Conservation (phyloP, 257 asterid genomes). For the Fraxinus pennsylvanica region DNA sequence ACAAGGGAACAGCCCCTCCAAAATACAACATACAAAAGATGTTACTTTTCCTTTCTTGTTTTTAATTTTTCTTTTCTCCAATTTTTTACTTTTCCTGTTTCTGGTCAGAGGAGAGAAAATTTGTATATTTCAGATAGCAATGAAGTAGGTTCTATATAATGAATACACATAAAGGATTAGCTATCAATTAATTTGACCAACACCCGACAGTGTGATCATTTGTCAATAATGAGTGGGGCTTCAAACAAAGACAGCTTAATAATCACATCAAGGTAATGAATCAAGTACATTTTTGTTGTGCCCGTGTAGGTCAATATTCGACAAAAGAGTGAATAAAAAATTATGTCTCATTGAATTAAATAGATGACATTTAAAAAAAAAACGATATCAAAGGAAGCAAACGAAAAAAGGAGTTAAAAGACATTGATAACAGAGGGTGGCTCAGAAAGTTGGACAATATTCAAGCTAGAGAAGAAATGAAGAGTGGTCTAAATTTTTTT, state of each 20-base stretch:
- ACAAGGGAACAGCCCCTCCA: neutral
- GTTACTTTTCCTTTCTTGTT: neutral
- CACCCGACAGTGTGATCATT: neutral
- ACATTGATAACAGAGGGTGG: neutral
- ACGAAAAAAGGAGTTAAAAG: neutral
- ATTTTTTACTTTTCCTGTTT: neutral
- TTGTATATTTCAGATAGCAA: neutral
- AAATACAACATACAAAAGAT: neutral
- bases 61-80: neutral
- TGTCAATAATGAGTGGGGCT: neutral
- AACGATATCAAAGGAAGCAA: neutral
- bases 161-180: neutral
- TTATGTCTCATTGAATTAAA: neutral
- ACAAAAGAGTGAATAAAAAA: neutral
- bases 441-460: neutral
- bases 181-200: neutral
- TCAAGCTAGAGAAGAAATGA: constrained; percentile 3
- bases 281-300: neutral
- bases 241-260: neutral
- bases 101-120: neutral
- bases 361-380: neutral
- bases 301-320: constrained; percentile 1
- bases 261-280: neutral
- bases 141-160: neutral
- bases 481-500: neutral